Evolutionary conservation across 441 rosid genomes (phyloP).

Genomic region (Hypseocharis bilobata): DNA sequence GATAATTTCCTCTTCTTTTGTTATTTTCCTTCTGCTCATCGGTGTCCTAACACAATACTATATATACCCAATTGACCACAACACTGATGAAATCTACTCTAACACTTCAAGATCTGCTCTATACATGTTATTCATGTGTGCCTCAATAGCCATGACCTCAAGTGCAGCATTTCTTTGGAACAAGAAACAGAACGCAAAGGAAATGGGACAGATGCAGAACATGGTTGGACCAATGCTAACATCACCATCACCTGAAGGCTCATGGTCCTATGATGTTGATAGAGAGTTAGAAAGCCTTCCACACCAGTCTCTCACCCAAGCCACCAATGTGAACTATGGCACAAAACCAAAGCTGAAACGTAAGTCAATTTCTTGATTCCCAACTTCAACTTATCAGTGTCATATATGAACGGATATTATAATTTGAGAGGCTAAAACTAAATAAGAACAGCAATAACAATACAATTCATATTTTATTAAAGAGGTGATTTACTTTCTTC

Average conservation of each 20-base stretch:
- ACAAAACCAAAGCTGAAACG: constrained; percentile 58
- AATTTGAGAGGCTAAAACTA: no score
- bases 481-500: not conserved
- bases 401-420: not conserved
- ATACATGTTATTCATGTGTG: constrained; percentile 36
- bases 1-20: constrained; percentile 59
- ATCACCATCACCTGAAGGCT: constrained; percentile 19
- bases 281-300: constrained; percentile 57
- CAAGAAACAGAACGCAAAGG: constrained; percentile 35
- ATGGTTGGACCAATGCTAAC: constrained; percentile 26
- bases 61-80: constrained; percentile 49
- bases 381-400: not conserved
- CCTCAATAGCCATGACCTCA: constrained; percentile 38
- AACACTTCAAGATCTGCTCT: constrained; percentile 26
- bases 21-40: constrained; percentile 47
- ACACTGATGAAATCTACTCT: constrained; percentile 27
- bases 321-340: constrained; percentile 50
- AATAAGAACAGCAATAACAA: no score
- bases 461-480: not conserved
- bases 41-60: constrained; percentile 52
- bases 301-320: constrained; percentile 35
- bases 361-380: constrained; percentile 20
- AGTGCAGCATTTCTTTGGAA: constrained; percentile 48
- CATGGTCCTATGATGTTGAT: constrained; percentile 20
- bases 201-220: constrained; percentile 35